phyloP scores from a whole-genome alignment of 768 basidiomycete species.

The Pholiota conissans region DNA sequence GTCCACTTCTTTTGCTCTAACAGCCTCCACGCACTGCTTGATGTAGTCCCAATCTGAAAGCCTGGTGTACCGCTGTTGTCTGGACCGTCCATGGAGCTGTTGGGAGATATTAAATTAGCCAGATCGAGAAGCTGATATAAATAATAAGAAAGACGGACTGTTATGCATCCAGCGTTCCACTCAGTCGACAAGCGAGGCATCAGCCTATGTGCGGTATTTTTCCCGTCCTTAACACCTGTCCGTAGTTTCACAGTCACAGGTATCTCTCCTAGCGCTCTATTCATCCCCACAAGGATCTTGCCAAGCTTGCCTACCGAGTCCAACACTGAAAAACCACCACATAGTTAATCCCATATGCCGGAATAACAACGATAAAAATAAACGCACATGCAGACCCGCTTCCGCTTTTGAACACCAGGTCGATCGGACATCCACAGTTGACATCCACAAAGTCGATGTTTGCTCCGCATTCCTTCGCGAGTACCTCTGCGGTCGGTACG shows the following conservation, averaged over 20 bases:
- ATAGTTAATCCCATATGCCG: not conserved
- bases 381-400: slow-evolving; percentile 86
- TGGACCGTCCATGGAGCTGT: slow-evolving; percentile 93
- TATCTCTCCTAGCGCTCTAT: slow-evolving; percentile 82
- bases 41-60: slow-evolving; percentile 96
- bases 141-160: slow-evolving; percentile 32
- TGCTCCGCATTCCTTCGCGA: slow-evolving; percentile 65
- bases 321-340: slow-evolving; percentile 54
- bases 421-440: slow-evolving; percentile 97
- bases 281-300: slow-evolving; percentile 90
- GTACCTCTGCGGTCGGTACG: slow-evolving; percentile 78
- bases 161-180: slow-evolving; percentile 46
- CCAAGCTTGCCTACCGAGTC: slow-evolving; percentile 82
- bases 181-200: slow-evolving; percentile 75
- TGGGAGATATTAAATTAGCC: not conserved
- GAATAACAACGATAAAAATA: too few relatives aligned
- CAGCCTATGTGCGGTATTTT: slow-evolving; percentile 86
- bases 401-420: slow-evolving; percentile 89
- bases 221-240: slow-evolving; percentile 88
- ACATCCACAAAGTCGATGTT: slow-evolving; percentile 90
- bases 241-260: slow-evolving; percentile 92
- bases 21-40: slow-evolving; percentile 79
- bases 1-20: slow-evolving; percentile 69
- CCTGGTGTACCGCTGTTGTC: slow-evolving; percentile 92
- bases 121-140: not conserved